A percentile compares a stretch with the other conserved stretches of the same genome.
Conservation (phyloP, 305 asterid genomes). For the Salvia sclarea region DNA sequence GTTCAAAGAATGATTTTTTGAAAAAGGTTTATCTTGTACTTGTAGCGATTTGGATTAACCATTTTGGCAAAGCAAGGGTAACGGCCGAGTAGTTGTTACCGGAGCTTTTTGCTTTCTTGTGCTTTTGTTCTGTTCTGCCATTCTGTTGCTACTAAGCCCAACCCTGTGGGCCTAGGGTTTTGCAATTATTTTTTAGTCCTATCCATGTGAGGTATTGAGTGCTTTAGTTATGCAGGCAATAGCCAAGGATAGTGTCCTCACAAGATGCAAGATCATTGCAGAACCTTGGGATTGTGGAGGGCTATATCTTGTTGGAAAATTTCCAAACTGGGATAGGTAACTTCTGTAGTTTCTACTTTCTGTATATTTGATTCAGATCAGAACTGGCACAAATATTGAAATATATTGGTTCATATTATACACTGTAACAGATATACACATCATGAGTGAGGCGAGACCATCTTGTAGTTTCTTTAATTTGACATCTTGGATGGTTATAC, state of each 20-base stretch:
- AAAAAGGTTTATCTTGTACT: not conserved
- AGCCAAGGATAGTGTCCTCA: slow-evolving; percentile 77
- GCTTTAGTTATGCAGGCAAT: slow-evolving; percentile 64
- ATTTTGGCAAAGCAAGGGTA: not conserved
- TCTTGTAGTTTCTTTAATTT: not conserved
- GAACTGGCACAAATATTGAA: slow-evolving; percentile 12
- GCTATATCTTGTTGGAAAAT: slow-evolving; percentile 89
- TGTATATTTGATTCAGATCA: not conserved
- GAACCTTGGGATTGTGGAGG: slow-evolving; percentile 99
- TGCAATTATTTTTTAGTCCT: not conserved
- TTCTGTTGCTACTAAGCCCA: not conserved
- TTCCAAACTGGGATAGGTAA: slow-evolving; percentile 99
- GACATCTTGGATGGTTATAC: not conserved
- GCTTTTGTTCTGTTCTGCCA: not conserved
- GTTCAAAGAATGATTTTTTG: not conserved
- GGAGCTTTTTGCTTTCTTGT: not conserved
- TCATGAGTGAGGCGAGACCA: slow-evolving; percentile 1
- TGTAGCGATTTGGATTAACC: not conserved
- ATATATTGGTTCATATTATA: slow-evolving; percentile 15
- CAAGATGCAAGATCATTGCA: slow-evolving; percentile 88
- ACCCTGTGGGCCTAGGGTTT: not conserved
- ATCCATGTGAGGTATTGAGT: slow-evolving; percentile 22
- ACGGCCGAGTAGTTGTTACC: not conserved
- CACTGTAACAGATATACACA: slow-evolving; percentile 10
- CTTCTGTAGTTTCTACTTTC: not conserved